phyloP scores from a whole-genome alignment of 352 stramenopile genomes.

The Phytophthora litchii region DNA sequence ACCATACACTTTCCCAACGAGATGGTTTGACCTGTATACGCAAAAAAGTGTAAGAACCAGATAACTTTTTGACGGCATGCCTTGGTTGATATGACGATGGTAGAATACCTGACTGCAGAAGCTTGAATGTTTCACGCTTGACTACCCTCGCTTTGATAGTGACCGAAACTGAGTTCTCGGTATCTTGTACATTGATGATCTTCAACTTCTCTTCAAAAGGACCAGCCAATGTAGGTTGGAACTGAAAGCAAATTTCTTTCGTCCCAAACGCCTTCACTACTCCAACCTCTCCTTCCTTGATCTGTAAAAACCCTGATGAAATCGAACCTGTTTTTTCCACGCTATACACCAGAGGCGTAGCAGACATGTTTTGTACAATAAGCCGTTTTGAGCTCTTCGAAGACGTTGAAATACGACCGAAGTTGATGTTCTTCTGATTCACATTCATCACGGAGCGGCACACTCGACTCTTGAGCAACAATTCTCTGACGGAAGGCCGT shows the following conservation, averaged over 20 bases:
- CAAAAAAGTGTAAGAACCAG: slow-evolving; percentile 2
- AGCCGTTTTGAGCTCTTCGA: slow-evolving; percentile 88
- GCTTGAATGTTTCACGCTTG: slow-evolving; percentile 90
- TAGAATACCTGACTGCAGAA: slow-evolving; percentile 81
- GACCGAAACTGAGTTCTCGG: slow-evolving; percentile 85
- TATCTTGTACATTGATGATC: slow-evolving; percentile 90
- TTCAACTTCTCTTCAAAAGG: slow-evolving; percentile 91
- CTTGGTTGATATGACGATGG: neutral
- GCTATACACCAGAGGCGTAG: slow-evolving; percentile 84
- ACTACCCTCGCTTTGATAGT: slow-evolving; percentile 91
- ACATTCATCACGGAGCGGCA: slow-evolving; percentile 90
- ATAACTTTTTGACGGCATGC: too few relatives aligned
- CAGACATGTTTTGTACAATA: slow-evolving; percentile 88
- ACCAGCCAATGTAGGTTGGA: slow-evolving; percentile 83
- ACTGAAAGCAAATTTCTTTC: slow-evolving; percentile 91
- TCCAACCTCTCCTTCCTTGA: slow-evolving; percentile 87
- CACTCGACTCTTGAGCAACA: slow-evolving; percentile 85
- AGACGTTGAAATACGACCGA: slow-evolving; percentile 85
- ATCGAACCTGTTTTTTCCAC: slow-evolving; percentile 92
- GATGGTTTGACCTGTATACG: slow-evolving; percentile 70
- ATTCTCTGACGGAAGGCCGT: slow-evolving; percentile 74
- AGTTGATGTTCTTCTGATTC: slow-evolving; percentile 94
- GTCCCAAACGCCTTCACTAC: slow-evolving; percentile 89
- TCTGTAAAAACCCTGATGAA: slow-evolving; percentile 88
- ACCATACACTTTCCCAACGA: slow-evolving; percentile 85